Base-by-base conservation (phyloP, 371 early-diverging fungal species). In the Syncephalis plumigaleata region DNA sequence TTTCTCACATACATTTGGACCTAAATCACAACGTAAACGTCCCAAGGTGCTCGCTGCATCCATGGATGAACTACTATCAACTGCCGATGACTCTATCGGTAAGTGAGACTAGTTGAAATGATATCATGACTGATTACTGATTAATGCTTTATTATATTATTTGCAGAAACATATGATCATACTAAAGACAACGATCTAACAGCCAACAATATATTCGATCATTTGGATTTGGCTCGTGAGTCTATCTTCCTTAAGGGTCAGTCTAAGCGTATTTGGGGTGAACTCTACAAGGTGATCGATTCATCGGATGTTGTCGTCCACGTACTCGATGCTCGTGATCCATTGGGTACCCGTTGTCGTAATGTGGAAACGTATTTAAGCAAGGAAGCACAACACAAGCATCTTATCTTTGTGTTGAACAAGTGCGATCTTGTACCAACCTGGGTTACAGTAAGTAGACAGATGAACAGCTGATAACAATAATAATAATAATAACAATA, bases 351-450 rank as follows among this genome's bases (percentile, higher is more conserved):
- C 15, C 82, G 91, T 39, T 98, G 98, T 69, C 66, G 66, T 21
- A 86, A 83, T 48, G 87, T 98, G 17, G 93, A 92, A 59, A 75
- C 76, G 52, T 90, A 87, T 57, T 63, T 98, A 26, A 86, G 87
- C 61, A 87, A 89, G 53, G 92, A 98, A 60, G 88, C 87, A 27
- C 74, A 78, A 36, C 97, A 98, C 71, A 99, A 98, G 71, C 97
- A 98, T 57, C 54, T 99, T 52, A 78, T 99, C 36, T 98, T 88
- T 66, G 76, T 99, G n/a, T 75, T 99, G 38, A 99, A 99, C 84
- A 99, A 99, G 71, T 93, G 93, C 54, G 99, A 99, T 73, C 68
- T 99, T 49, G 91, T 99, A 1, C 99, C 99, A 20, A 94, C 97
- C 36, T 91, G 93, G 87, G 95, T 94, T n/a, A 97, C 98, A 16